phyloP scores from a whole-genome alignment of 2,329 filamentous ascomycete species.

The Stagonosporopsis chrysanthemi region DNA sequence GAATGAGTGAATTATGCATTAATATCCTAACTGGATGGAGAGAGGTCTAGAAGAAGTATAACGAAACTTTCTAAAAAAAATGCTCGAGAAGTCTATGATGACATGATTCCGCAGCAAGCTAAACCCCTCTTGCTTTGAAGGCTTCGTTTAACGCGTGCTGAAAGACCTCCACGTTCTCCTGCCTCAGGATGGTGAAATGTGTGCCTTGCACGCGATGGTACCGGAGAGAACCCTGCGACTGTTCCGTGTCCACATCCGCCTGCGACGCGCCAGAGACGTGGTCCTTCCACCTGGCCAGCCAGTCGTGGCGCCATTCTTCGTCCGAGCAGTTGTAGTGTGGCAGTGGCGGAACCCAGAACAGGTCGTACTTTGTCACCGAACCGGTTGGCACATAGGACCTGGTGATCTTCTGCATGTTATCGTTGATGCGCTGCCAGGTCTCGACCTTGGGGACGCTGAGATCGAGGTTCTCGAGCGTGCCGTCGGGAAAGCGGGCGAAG shows the following conservation, averaged over 20 bases:
- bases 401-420: conserved; percentile 15
- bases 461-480: conserved; percentile 15
- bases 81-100: too few species aligned
- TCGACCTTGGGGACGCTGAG: conserved; percentile 11
- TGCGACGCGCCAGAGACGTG: conserved; percentile 5
- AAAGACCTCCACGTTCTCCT: conserved; percentile 14
- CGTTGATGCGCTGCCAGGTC: conserved; percentile 17
- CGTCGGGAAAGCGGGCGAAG: conserved; percentile 15
- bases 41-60: too few species aligned
- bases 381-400: conserved; percentile 5
- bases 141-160: conserved; percentile 11
- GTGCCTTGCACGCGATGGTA: conserved; percentile 15
- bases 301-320: conserved; percentile 14
- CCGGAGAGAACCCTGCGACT: conserved; percentile 1
- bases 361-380: conserved; percentile 13
- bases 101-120: too few species aligned
- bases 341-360: conserved; percentile 16
- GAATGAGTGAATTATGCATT: too few species aligned
- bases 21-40: too few species aligned
- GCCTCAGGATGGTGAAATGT: conserved; percentile 17
- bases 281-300: conserved; percentile 14
- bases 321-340: conserved; percentile 14
- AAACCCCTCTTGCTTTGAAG: conserved; percentile 4
- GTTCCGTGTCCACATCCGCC: conserved; percentile 8
- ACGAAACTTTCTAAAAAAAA: too few species aligned